Evolutionary conservation across 495 filamentous ascomycete genomes (phyloP).

Genomic region (Daldinia vernicosa): DNA sequence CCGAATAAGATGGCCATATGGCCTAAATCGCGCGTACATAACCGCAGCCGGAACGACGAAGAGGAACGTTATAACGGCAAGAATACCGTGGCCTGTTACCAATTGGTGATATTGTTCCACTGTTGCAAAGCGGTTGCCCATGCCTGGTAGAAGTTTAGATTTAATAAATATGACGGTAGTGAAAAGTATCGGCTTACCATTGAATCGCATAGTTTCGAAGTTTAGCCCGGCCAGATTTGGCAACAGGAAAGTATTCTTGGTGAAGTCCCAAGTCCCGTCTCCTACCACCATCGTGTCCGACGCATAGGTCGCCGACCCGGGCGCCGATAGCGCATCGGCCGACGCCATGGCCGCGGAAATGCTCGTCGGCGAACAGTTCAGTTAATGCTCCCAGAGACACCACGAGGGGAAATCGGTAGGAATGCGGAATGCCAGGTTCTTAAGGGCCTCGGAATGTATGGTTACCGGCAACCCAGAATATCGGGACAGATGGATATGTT

Average conservation of each 20-base stretch:
- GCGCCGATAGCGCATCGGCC: constrained; percentile 68
- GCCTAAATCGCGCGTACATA: constrained; percentile 78
- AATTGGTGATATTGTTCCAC: constrained; percentile 79
- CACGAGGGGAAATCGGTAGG: constrained; percentile 11
- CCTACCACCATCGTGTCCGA: constrained; percentile 87
- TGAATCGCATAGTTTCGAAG: constrained; percentile 94
- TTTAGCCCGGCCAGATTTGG: constrained; percentile 88
- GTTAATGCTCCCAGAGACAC: background rate
- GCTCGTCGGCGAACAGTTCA: constrained; percentile 16
- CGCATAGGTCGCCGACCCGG: constrained; percentile 83
- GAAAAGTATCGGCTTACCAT: constrained; percentile 68
- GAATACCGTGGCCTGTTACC: constrained; percentile 82
- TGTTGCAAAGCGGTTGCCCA: constrained; percentile 87
- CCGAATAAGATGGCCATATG: constrained; percentile 69
- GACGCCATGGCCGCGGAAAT: constrained; percentile 59
- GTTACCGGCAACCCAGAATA: constrained; percentile 9
- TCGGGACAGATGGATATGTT: constrained; percentile 5
- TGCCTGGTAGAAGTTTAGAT: constrained; percentile 64
- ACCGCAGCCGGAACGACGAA: constrained; percentile 82
- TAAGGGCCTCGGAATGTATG: constrained; percentile 15
- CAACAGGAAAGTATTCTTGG: constrained; percentile 84
- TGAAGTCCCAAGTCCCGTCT: constrained; percentile 90
- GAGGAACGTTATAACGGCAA: constrained; percentile 89
- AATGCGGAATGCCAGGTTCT: constrained; percentile 35
- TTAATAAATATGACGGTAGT: background rate